Conservation (phyloP, 2,329 filamentous ascomycete species). For the Pseudogymnoascus sp. region DNA sequence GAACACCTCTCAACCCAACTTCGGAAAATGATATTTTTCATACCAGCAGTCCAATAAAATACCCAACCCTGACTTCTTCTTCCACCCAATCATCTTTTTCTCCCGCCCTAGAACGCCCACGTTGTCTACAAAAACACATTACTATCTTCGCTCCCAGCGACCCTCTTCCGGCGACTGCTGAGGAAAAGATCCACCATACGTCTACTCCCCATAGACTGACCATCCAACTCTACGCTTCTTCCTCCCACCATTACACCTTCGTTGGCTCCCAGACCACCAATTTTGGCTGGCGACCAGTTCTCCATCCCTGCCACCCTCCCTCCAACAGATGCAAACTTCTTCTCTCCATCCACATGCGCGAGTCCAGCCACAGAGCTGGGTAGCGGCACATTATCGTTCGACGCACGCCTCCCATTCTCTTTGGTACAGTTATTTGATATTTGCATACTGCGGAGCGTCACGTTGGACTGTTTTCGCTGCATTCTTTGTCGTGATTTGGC, state of each 20-base stretch:
- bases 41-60: background rate
- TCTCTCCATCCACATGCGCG: slow-evolving; percentile 23
- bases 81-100: background rate
- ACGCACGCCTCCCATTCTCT: slow-evolving; percentile 13
- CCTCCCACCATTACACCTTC: slow-evolving; percentile 16
- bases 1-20: background rate
- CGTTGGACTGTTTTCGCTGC: slow-evolving; percentile 19
- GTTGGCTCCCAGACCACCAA: slow-evolving; percentile 20
- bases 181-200: slow-evolving; percentile 49
- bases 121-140: slow-evolving; percentile 16
- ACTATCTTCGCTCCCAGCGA: slow-evolving; percentile 33
- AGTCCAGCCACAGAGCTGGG: slow-evolving; percentile 22
- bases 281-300: slow-evolving; percentile 14
- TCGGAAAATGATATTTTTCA: background rate
- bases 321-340: slow-evolving; percentile 26
- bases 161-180: slow-evolving; percentile 39
- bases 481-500: slow-evolving; percentile 19
- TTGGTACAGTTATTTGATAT: slow-evolving; percentile 25
- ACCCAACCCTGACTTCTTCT: background rate
- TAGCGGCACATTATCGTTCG: slow-evolving; percentile 10
- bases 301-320: slow-evolving; percentile 1
- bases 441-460: slow-evolving; percentile 22
- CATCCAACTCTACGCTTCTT: slow-evolving; percentile 20
- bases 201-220: slow-evolving; percentile 38
- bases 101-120: no score